A percentile compares a stretch with the other conserved stretches of the same genome.
Evolutionary conservation across 805 yeast genomes (phyloP).

Genomic region (Sugiyamaella valdiviana): DNA sequence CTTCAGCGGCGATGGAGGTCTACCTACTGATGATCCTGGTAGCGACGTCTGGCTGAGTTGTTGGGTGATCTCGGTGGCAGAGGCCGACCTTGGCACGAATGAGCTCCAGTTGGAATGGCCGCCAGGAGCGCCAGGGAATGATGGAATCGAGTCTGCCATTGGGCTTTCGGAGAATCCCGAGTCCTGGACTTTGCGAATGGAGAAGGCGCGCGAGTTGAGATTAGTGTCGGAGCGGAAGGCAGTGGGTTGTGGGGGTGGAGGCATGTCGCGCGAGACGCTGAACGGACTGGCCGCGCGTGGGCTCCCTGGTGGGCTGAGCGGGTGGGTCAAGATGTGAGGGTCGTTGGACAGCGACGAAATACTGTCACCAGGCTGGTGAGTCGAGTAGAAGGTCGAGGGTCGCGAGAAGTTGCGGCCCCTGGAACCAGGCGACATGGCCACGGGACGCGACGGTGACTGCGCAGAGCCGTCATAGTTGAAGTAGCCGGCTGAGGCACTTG

Average conservation of each 20-base stretch:
- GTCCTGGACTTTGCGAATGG: background rate
- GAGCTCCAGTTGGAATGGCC: background rate
- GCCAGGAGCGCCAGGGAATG: background rate
- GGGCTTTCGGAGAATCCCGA: background rate
- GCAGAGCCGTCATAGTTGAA: slow-evolving; percentile 6
- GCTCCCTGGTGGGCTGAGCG: slow-evolving; percentile 4
- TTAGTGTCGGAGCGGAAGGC: background rate
- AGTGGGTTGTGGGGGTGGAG: slow-evolving; percentile 3
- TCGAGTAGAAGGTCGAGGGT: slow-evolving; percentile 20
- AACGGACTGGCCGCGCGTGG: background rate
- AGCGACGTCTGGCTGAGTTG: background rate
- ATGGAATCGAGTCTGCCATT: background rate
- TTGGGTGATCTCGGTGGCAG: background rate
- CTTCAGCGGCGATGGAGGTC: background rate
- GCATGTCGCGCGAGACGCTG: background rate
- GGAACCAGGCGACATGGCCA: slow-evolving; percentile 8
- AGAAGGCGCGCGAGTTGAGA: background rate
- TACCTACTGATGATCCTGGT: background rate
- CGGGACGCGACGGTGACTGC: slow-evolving; percentile 2
- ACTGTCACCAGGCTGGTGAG: slow-evolving; percentile 5
- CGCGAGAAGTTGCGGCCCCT: slow-evolving; percentile 21
- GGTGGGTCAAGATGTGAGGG: background rate
- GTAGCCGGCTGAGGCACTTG: slow-evolving; percentile 2
- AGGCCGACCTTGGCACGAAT: background rate
- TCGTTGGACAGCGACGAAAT: background rate